Evolutionary conservation across 139 green algal species (phyloP).

Genomic region (Chlamydomonas incerta): DNA sequence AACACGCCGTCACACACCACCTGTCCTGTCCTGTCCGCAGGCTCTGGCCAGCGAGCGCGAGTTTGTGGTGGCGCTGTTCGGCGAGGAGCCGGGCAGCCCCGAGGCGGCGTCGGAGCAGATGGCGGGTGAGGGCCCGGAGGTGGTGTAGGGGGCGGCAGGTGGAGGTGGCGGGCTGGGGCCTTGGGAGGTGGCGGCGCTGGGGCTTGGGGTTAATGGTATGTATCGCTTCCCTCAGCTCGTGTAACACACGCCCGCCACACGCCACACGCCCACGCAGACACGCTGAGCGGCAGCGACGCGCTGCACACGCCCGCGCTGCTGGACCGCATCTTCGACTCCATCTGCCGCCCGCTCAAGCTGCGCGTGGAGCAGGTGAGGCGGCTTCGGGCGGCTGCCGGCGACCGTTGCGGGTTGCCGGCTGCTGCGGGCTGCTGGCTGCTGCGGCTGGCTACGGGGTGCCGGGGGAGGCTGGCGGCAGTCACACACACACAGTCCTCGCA

Average conservation of each 20-base stretch:
- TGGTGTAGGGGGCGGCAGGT: not conserved
- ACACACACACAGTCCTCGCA: too few species aligned
- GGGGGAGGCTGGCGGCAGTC: too few species aligned
- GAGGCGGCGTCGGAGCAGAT: conserved; percentile 35
- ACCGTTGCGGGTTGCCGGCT: too few species aligned
- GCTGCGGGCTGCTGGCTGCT: too few species aligned
- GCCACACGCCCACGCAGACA: not conserved
- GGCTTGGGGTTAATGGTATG: too few species aligned
- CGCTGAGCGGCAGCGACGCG: conserved; percentile 41
- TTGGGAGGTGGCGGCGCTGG: too few species aligned
- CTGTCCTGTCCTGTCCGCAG: conserved; percentile 7
- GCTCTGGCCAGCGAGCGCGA: conserved; percentile 91
- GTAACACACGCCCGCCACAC: not conserved
- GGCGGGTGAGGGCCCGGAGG: not conserved
- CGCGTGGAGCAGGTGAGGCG: conserved; percentile 70
- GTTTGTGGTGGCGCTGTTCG: conserved; percentile 91
- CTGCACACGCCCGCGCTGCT: conserved; percentile 79
- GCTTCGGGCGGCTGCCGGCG: too few species aligned
- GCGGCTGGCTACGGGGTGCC: too few species aligned
- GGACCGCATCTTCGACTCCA: conserved; percentile 93
- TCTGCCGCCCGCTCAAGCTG: conserved; percentile 95
- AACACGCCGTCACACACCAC: too few species aligned
- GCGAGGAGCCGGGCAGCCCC: conserved; percentile 58
- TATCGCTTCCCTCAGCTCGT: not conserved
- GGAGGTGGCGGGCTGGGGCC: not conserved